Percentiles rank a stretch among this genome's conserved stretches.
Conservation (phyloP, 306 rosid genomes). For the Trifolium fragiferum region DNA sequence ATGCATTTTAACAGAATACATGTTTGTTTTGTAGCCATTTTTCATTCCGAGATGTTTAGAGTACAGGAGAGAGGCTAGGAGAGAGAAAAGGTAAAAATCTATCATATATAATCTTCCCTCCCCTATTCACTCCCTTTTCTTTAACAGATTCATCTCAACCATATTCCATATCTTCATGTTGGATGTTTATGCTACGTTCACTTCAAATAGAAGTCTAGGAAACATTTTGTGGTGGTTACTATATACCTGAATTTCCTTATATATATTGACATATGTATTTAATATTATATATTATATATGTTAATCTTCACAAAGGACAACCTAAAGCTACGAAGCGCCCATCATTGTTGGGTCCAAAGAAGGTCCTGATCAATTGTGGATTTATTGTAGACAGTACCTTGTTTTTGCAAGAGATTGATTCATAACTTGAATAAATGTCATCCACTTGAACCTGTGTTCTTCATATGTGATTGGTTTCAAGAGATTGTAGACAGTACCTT, state of each 20-base stretch:
- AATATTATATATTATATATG: neutral
- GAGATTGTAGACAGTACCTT: constrained; percentile 16
- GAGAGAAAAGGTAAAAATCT: constrained; percentile 68
- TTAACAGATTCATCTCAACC: neutral
- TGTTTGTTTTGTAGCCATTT: constrained; percentile 58
- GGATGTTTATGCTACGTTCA: constrained; percentile 29
- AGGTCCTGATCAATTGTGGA: neutral
- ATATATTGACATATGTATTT: constrained; percentile 9
- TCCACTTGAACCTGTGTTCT: neutral
- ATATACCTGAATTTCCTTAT: constrained; percentile 7
- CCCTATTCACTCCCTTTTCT: constrained; percentile 11
- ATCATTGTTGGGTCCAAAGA: constrained; percentile 8
- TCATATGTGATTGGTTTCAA: constrained; percentile 7
- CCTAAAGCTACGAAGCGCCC: constrained; percentile 13
- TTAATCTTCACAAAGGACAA: constrained; percentile 6
- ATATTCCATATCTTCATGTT: constrained; percentile 1
- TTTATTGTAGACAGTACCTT: neutral
- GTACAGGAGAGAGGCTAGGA: constrained; percentile 70
- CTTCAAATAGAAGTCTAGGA: constrained; percentile 14
- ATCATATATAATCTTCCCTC: constrained; percentile 28
- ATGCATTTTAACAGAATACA: constrained; percentile 38
- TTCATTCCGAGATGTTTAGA: constrained; percentile 79
- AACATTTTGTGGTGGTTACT: constrained; percentile 16
- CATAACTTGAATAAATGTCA: constrained; percentile 3
- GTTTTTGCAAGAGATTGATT: constrained; percentile 6